These are phyloP conservation scores for Penicillium longicatenatum DNA, from an alignment of 495 filamentous ascomycete species.

Conservation along the genomic window DNA sequence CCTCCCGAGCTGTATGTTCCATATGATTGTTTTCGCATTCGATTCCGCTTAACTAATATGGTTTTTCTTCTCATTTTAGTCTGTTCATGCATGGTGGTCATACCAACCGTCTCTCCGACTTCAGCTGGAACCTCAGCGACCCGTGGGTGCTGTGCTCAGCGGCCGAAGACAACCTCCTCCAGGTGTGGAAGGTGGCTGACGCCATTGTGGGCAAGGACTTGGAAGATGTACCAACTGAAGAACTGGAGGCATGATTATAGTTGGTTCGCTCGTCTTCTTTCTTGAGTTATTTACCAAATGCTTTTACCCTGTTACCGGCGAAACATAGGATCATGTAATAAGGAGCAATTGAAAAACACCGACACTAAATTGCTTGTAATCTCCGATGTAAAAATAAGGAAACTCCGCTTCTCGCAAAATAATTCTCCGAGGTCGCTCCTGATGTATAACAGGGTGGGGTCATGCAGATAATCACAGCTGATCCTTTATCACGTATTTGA, in stretches of 20 bases:
- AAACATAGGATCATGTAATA: constrained; percentile 11
- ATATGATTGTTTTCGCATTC: neutral
- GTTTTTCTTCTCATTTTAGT: constrained; percentile 39
- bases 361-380: neutral
- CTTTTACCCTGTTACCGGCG: constrained; percentile 14
- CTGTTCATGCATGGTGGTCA: constrained; percentile 99
- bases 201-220: constrained; percentile 82
- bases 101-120: constrained; percentile 93
- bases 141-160: constrained; percentile 94
- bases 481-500: neutral
- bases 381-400: neutral
- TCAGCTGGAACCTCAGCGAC: constrained; percentile 95
- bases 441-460: neutral
- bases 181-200: constrained; percentile 94
- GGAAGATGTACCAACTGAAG: constrained; percentile 75
- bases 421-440: neutral
- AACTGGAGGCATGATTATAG: constrained; percentile 62
- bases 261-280: neutral
- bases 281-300: constrained; percentile 5
- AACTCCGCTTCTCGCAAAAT: neutral
- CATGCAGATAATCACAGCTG: neutral
- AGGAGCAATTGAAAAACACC: constrained; percentile 7
- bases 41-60: constrained; percentile 9
- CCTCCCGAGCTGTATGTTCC: constrained; percentile 84
- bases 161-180: constrained; percentile 94